phyloP scores from a whole-genome alignment of 345 rosid genomes.

The Fremontodendron californicum region DNA sequence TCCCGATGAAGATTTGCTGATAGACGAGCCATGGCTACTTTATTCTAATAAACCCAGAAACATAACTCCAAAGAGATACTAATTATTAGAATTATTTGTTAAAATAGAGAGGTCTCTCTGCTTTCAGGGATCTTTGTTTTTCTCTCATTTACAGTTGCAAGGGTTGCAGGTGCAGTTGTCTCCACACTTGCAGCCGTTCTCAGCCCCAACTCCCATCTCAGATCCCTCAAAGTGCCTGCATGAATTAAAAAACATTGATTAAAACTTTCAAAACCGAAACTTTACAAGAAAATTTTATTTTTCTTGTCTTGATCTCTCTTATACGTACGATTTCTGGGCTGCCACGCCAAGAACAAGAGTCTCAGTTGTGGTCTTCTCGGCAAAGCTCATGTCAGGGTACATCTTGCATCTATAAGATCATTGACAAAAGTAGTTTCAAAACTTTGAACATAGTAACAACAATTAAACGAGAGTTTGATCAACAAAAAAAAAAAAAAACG shows the following conservation, averaged over 20 bases:
- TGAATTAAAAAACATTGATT: neutral
- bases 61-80: neutral
- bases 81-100: too few relatives aligned
- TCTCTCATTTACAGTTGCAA: constrained; percentile 72
- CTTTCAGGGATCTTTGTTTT: neutral
- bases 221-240: constrained; percentile 45
- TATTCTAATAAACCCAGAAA: neutral
- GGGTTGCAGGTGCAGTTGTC: constrained; percentile 77
- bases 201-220: constrained; percentile 45
- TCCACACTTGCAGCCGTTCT: constrained; percentile 90
- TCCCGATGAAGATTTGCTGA: too few relatives aligned
- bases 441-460: too few relatives aligned
- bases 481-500: neutral
- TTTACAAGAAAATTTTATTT: neutral
- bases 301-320: neutral
- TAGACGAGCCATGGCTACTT: neutral
- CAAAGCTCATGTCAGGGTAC: constrained; percentile 54
- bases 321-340: constrained; percentile 32
- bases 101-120: neutral
- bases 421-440: neutral
- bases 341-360: constrained; percentile 55
- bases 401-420: constrained; percentile 59
- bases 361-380: constrained; percentile 54
- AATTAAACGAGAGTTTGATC: too few relatives aligned
- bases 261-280: neutral